Evolutionary conservation across 306 rosid genomes (phyloP), one percentile per base, ranked within the genome.

Genomic region (Trichosanthes cucumerina): DNA sequence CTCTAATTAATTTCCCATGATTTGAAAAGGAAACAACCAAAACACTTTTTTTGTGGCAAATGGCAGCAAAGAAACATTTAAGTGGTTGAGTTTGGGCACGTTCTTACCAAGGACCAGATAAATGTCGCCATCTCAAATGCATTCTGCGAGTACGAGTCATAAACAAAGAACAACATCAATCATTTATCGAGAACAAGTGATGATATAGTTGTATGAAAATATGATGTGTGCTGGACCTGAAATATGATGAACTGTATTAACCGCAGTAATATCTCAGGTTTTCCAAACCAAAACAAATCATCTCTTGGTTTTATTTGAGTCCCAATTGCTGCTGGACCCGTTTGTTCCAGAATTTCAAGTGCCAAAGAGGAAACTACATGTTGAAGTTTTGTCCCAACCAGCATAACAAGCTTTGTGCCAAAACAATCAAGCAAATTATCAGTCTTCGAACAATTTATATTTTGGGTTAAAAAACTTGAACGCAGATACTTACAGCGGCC

Each of bases 61-160:
- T 18, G 13, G 33, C 50, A 66, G 43, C 62, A 46, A 23, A 70
- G 33, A 39, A 3, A 66, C 21, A 66, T 28, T 13, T 11, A 71
- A 44, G 14, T 46, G 77, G 38, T 46, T 46, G 58, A 12, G 58
- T 44, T 71, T 24, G 58, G 21, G 13, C 68, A 70, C 44, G 12
- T 36, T 79, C 88, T 92, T 89, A 95, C 98, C 96, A 89, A 78
- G 84, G 98, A 86, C 98, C 97, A 92, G 79, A 95, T 86, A 84
- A 88, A 95, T 3, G 89, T 91, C 13, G 96, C 98, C 98, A 95
- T 95, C 88, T 95, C 98, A 59, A 95, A 95, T 78, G 97, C 93
- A 80, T 95, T 92, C 97, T 95, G 91, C 89, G 81, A 77, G 78
- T 76, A 70, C 70, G 76, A 47, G 52, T 41, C 49, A 82, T 59